Evolutionary conservation across 257 asterid species (phyloP), one percentile per base, ranked within the genome.

Genomic region (Solanum acaule): DNA sequence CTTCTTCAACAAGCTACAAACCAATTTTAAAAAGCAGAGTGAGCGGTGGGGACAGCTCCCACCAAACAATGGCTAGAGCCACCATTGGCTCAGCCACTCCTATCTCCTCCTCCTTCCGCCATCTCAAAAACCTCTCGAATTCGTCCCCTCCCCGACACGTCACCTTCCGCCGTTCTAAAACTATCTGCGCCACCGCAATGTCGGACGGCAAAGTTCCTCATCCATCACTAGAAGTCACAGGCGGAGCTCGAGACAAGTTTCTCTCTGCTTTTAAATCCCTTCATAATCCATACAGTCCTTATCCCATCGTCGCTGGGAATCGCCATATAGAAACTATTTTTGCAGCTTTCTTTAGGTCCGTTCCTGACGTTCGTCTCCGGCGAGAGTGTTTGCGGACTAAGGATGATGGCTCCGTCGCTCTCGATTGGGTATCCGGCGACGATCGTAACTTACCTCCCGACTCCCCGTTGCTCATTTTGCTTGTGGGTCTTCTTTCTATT

Each of bases 301-400:
- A 92, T 88, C 96, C 99, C 38, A 15, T 95, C 2, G 33, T 94
- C 56, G 93, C 93, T 44, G 94, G 92, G 92, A 96, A 96, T 90
- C 91, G 95, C 15, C 98, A 97, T 90, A 89, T 92, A 84, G 98
- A 97, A 93, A 96, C 99, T 23, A 95, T 96, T 46, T 97, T 96
- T 89, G 98, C 98, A 10, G 93, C 99, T 4, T 96, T 94, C 87
- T 97, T 89, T 85, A 93, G 98, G 89, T 93, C 96, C 9, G 92
- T 88, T 33, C 99, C 99, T 5, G 92, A 93, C 33, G 95, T 97
- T 88, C 91, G 89, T 83, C 88, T 93, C 93, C 94, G 94, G 67
- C 94, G 99, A 16, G 97, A 97, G 92, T 95, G 98, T 89, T 93
- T 97, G 92, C 96, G 98, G 29, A 93, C 98, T 25, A 90, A 88